Base-by-base conservation (phyloP, 176 grass and related monocot species). In the Alopecurus myosuroides region DNA sequence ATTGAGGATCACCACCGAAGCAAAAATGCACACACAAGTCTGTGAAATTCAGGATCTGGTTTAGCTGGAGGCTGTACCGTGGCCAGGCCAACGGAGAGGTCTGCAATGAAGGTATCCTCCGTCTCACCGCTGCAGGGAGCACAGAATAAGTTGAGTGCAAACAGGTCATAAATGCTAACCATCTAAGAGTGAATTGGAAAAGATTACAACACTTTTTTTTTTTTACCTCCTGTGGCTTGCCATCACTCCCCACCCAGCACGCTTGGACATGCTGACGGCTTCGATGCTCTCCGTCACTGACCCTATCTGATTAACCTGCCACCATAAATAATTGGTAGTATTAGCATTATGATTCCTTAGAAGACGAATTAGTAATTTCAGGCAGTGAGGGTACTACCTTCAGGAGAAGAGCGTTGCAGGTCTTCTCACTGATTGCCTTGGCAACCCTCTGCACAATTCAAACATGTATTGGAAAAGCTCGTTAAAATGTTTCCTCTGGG, bases 21-120 rank as follows among this genome's bases (percentile, higher is more conserved):
- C 39, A 3, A 33, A 44, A 67, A 81, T 1, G 12, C 4, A 84
- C 35, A 20, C 39, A 71, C 51, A 44, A 79, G 31, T 9, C 15
- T 20, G 18, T 45, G 0, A 56, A 56, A 23, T 46, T 71, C 39
- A 77, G 33, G 9, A 67, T 29, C 48, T 46, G 40, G 7, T 20
- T 11, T 35, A 48, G 77, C 55, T 29, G 26, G 78, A 62, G 57
- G 76, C 40, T 67, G 28, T 87, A 98, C 96, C 40, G 93, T 98
- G 33, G 97, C 56, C 41, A 98, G 77, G 48, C 97, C 97, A 31
- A 98, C 97, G 3, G 97, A 69, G 35, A 98, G 87, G 70, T 98
- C 97, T 20, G 97, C 93, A 76, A 98, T 98, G 82, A 98, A 98
- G 77, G 97, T 95, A 70, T 98, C 97, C 88, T 98, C 97, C 3